Conservation (phyloP, 1,284 basidiomycete genomes). For the Austroboletus rostrupii region DNA sequence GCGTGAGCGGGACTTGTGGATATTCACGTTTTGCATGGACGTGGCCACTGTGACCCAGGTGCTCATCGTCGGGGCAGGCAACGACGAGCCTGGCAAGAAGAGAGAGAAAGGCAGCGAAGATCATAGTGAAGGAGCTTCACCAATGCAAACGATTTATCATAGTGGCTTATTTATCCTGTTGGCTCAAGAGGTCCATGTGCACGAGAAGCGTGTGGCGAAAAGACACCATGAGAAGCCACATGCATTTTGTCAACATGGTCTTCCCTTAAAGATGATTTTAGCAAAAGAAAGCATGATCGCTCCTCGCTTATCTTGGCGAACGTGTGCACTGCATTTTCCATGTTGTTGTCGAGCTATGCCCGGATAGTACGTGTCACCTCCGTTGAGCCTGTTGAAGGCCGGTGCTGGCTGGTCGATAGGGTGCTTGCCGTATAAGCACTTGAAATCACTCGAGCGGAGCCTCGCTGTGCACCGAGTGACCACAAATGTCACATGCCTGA, state of each 20-base stretch:
- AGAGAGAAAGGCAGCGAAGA: slow-evolving; percentile 14
- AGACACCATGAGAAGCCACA: not conserved
- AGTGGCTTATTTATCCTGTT: slow-evolving; percentile 1
- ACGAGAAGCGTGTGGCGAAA: not conserved
- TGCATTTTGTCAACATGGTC: not conserved
- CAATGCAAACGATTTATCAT: not conserved
- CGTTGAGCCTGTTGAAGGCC: no score
- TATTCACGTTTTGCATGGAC: slow-evolving; percentile 39
- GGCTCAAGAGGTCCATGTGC: not conserved
- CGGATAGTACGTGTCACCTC: no score
- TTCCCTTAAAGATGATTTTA: not conserved
- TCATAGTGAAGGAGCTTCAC: slow-evolving; percentile 8
- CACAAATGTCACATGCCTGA: no score
- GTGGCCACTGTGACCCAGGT: slow-evolving; percentile 11
- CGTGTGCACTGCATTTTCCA: no score
- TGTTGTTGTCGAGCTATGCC: no score
- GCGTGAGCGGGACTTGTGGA: slow-evolving; percentile 44
- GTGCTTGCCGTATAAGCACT: no score
- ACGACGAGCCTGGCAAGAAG: slow-evolving; percentile 18
- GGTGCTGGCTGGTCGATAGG: no score
- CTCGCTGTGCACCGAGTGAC: no score
- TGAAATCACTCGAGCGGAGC: no score
- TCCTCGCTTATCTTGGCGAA: no score
- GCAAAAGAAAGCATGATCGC: not conserved
- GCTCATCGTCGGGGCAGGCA: slow-evolving; percentile 20